Conservation (phyloP, 2,329 filamentous ascomycete species). For the Penicillium sp. region DNA sequence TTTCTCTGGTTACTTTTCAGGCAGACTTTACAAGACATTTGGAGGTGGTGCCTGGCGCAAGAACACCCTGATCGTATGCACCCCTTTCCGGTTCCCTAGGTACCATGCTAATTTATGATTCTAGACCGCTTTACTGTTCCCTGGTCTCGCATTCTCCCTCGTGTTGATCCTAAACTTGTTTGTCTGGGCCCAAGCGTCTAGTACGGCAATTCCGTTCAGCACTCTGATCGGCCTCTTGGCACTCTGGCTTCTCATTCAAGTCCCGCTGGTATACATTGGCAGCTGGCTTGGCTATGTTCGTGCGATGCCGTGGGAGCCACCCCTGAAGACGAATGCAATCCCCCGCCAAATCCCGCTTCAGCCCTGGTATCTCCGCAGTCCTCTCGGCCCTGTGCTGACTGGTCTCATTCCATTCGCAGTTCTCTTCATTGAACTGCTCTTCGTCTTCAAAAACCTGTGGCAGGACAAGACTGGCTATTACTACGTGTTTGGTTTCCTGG, state of each 20-base stretch:
- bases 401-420: slow-evolving; percentile 82
- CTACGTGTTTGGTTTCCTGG: slow-evolving; percentile 85
- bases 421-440: slow-evolving; percentile 82
- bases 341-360: slow-evolving; percentile 72
- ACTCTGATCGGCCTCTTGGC: slow-evolving; percentile 70
- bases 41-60: slow-evolving; percentile 71
- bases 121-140: slow-evolving; percentile 71
- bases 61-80: slow-evolving; percentile 65
- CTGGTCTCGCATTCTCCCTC: slow-evolving; percentile 71
- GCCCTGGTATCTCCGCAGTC: slow-evolving; percentile 69
- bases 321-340: slow-evolving; percentile 71
- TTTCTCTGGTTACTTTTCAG: slow-evolving; percentile 86
- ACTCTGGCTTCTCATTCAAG: slow-evolving; percentile 82
- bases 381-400: slow-evolving; percentile 66
- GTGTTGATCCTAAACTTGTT: slow-evolving; percentile 83
- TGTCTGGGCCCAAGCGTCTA: slow-evolving; percentile 86
- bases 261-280: slow-evolving; percentile 78
- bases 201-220: slow-evolving; percentile 79
- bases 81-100: not conserved
- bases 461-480: slow-evolving; percentile 90
- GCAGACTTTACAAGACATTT: slow-evolving; percentile 78
- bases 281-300: slow-evolving; percentile 73
- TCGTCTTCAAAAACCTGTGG: slow-evolving; percentile 84
- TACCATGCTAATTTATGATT: slow-evolving; percentile 14
- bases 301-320: slow-evolving; percentile 72